Conservation (phyloP, 148 eudicot genomes). For the Rhododendron simsii region DNA sequence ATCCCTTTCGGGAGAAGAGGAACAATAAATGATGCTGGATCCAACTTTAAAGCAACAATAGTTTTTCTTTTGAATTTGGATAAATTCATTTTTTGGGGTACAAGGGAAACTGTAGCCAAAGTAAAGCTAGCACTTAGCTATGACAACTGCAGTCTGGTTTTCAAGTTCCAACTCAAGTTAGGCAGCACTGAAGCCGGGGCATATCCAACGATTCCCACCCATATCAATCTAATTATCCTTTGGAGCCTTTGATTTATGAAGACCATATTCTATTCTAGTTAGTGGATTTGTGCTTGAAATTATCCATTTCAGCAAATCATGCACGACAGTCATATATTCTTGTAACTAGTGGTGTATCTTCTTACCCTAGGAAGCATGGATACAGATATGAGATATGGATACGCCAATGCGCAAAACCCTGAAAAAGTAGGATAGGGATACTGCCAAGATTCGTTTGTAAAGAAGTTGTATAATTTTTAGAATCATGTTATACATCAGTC, state of each 20-base stretch:
- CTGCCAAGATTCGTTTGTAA: background rate
- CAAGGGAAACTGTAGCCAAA: background rate
- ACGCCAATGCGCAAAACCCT: background rate
- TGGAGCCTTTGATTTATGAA: background rate
- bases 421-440: background rate
- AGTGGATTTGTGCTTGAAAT: background rate
- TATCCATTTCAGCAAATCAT: background rate
- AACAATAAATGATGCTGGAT: background rate
- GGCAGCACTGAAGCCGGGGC: background rate
- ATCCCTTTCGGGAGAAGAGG: background rate
- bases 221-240: background rate
- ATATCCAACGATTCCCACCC: background rate
- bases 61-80: background rate
- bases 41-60: background rate
- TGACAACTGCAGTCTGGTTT: background rate
- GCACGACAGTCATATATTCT: background rate
- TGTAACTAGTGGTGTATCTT: background rate
- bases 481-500: background rate
- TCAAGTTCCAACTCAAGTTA: background rate
- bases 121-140: background rate
- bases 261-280: background rate
- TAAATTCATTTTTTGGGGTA: background rate
- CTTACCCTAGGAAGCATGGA: background rate
- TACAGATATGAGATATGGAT: background rate
- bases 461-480: background rate